Evolutionary conservation across 2,329 filamentous ascomycete genomes (phyloP).

Genomic region (Colletotrichum spaethianum): DNA sequence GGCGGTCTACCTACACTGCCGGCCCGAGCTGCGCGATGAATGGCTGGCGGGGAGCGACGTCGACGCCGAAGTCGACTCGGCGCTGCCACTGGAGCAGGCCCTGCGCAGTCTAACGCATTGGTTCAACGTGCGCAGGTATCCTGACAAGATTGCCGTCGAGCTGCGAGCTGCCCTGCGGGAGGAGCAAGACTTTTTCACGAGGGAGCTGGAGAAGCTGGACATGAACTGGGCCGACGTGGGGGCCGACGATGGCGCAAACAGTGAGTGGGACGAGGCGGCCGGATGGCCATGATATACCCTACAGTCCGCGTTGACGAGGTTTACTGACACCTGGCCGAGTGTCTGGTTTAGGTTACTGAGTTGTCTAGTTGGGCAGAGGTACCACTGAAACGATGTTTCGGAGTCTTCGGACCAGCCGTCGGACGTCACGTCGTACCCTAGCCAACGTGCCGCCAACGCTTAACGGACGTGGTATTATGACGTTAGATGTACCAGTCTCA

Average conservation of each 20-base stretch:
- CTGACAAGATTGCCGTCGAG: constrained; percentile 79
- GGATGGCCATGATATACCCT: constrained; percentile 34
- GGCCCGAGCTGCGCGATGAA: constrained; percentile 93
- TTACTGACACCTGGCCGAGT: constrained; percentile 36
- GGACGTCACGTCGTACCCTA: not conserved
- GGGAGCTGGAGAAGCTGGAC: constrained; percentile 82
- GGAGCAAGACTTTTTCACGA: constrained; percentile 84
- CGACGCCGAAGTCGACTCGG: constrained; percentile 94
- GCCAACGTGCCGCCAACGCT: not conserved
- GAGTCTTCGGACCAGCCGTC: not conserved
- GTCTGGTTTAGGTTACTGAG: constrained; percentile 37
- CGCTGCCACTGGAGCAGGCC: constrained; percentile 91
- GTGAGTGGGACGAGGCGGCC: constrained; percentile 45
- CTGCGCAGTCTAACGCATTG: constrained; percentile 92
- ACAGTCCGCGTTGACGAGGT: not conserved
- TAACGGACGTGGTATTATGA: too few species aligned
- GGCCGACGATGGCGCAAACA: constrained; percentile 48
- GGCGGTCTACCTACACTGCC: constrained; percentile 93
- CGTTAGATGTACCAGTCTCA: not conserved
- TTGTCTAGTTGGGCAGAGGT: not conserved
- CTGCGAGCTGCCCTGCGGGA: constrained; percentile 73
- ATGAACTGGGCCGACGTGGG: constrained; percentile 62
- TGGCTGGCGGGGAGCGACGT: constrained; percentile 94
- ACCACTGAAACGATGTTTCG: not conserved
- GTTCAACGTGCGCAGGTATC: constrained; percentile 89